A percentile compares a stretch with the other conserved stretches of the same genome.
Conservation (phyloP, 306 rosid genomes). For the Rubus parviflorus region DNA sequence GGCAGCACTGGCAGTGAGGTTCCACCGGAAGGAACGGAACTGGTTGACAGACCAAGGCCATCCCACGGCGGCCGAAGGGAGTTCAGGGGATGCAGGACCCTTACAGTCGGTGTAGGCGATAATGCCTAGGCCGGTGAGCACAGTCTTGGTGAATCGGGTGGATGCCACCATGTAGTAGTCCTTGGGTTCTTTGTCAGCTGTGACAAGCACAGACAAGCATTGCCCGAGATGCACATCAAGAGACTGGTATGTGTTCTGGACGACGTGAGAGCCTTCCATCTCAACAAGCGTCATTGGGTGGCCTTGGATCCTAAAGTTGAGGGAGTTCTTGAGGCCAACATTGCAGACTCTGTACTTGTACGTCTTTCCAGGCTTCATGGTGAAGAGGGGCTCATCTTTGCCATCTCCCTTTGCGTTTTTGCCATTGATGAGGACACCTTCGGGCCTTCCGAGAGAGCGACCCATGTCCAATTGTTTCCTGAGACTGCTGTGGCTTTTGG, state of each 20-base stretch:
- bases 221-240: slow-evolving; percentile 66
- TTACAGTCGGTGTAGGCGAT: slow-evolving; percentile 47
- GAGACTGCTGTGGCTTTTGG: slow-evolving; percentile 50
- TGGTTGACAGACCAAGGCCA: slow-evolving; percentile 77
- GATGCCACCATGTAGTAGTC: slow-evolving; percentile 66
- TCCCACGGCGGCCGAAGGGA: slow-evolving; percentile 48
- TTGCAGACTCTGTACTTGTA: slow-evolving; percentile 70
- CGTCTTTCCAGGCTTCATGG: slow-evolving; percentile 58
- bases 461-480: slow-evolving; percentile 45
- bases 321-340: slow-evolving; percentile 54
- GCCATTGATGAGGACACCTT: slow-evolving; percentile 62
- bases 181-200: slow-evolving; percentile 47
- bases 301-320: slow-evolving; percentile 61
- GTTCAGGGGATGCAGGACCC: slow-evolving; percentile 44
- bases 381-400: slow-evolving; percentile 50
- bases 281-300: slow-evolving; percentile 56
- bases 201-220: slow-evolving; percentile 52
- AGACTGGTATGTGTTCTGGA: slow-evolving; percentile 54
- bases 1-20: slow-evolving; percentile 72
- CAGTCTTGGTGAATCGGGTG: slow-evolving; percentile 47
- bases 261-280: slow-evolving; percentile 72
- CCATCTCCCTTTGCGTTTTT: slow-evolving; percentile 53
- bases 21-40: slow-evolving; percentile 63
- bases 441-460: slow-evolving; percentile 47
- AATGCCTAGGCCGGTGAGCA: slow-evolving; percentile 35